phyloP scores from a whole-genome alignment of 208 protist species.

The Leishmania tarentolae region DNA sequence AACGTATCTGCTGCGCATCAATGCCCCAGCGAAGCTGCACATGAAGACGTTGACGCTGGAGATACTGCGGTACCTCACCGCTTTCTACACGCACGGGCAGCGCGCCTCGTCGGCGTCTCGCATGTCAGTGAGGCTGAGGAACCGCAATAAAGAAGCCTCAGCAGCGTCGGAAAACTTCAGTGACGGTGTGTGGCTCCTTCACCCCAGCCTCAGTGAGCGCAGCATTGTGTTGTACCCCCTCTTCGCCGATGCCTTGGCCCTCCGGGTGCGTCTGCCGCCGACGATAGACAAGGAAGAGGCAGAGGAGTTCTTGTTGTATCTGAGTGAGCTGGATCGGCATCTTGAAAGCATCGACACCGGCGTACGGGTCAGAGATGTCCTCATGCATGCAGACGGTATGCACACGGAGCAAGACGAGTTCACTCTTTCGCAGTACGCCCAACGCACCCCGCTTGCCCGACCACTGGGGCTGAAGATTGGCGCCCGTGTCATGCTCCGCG shows the following conservation, averaged over 20 bases:
- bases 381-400: constrained; percentile 59
- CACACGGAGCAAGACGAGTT: constrained; percentile 84
- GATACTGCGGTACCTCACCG: constrained; percentile 37
- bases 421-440: constrained; percentile 63
- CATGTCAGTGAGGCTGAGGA: neutral
- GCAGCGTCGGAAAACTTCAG: constrained; percentile 7
- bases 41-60: constrained; percentile 11
- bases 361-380: constrained; percentile 64
- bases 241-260: constrained; percentile 77
- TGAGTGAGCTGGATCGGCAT: constrained; percentile 26
- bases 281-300: constrained; percentile 44
- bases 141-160: neutral
- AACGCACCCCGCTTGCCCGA: constrained; percentile 45
- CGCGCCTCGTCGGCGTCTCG: constrained; percentile 5
- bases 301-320: constrained; percentile 36
- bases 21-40: constrained; percentile 21
- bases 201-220: constrained; percentile 15
- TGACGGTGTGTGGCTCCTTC: constrained; percentile 27
- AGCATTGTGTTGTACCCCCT: constrained; percentile 77
- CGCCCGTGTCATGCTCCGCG: constrained; percentile 83
- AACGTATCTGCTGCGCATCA: constrained; percentile 67
- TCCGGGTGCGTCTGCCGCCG: constrained; percentile 79
- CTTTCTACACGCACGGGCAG: constrained; percentile 35
- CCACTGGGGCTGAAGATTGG: constrained; percentile 71
- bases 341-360: constrained; percentile 21